phyloP scores from a whole-genome alignment of 164 flowering plant species.

The Piper betle region DNA sequence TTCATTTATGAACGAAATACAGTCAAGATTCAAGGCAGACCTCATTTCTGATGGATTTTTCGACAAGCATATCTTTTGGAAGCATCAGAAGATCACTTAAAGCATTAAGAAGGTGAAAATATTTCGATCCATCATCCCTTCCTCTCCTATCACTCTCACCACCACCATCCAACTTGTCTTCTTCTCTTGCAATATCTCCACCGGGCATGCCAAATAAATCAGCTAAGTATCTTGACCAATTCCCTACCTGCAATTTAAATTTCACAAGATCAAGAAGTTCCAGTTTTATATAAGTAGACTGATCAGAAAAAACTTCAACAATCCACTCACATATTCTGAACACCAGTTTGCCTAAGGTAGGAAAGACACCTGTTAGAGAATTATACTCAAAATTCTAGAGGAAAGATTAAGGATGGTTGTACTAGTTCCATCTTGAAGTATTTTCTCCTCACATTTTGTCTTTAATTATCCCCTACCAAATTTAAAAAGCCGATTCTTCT shows the following conservation, averaged over 20 bases:
- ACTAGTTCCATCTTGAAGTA: too few species aligned
- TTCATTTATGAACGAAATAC: neutral
- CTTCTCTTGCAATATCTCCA: slow-evolving; percentile 19
- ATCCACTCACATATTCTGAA: too few species aligned
- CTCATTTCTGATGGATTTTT: slow-evolving; percentile 75
- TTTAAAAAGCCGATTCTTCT: too few species aligned
- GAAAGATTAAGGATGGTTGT: too few species aligned
- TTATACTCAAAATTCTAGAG: too few species aligned
- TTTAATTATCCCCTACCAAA: too few species aligned
- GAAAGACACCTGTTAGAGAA: too few species aligned
- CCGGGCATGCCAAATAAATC: slow-evolving; percentile 57
- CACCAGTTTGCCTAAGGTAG: too few species aligned
- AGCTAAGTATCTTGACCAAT: slow-evolving; percentile 83
- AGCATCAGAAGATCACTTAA: slow-evolving; percentile 97
- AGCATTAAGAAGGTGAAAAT: slow-evolving; percentile 58
- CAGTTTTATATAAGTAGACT: too few species aligned
- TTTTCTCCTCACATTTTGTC: too few species aligned
- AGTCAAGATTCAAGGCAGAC: slow-evolving; percentile 14
- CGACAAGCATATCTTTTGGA: slow-evolving; percentile 95
- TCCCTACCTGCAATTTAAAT: slow-evolving; percentile 57
- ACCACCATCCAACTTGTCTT: slow-evolving; percentile 15
- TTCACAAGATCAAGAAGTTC: too few species aligned
- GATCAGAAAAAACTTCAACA: too few species aligned
- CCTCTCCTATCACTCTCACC: slow-evolving; percentile 20
- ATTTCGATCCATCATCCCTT: slow-evolving; percentile 29